Evolutionary conservation across 495 filamentous ascomycete species (phyloP), one percentile per base, ranked within the genome.

Genomic region (Daldinia decipiens): DNA sequence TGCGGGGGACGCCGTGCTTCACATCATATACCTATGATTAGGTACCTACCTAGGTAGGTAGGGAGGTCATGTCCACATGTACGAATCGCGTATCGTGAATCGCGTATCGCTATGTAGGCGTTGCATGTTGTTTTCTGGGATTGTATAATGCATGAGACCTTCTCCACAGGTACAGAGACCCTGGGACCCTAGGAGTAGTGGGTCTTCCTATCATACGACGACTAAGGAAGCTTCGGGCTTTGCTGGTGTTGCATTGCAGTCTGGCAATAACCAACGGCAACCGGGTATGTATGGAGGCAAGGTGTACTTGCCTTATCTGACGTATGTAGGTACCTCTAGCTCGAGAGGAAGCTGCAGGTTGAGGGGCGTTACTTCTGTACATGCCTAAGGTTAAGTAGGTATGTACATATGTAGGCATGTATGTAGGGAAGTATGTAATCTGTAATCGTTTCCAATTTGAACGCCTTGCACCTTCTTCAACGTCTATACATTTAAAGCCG

Each of bases 211-310:
- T 72, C 65, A 72, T 72, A 65, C 70, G 65, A 72, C 70, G 65
- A 67, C 40, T 45, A 27, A 51, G 65, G 34, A 62, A 43, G 47
- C 47, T 5, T 72, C 70, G 70, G 70, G 70, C 70, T 72, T 72
- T 72, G 70, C 64, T 72, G 54, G 64, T 60, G 70, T 72, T 72
- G 61, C 70, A 72, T 72, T 68, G 70, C 70, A 72, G 70, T 59
- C 36, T 65, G 59, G 63, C 27, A 57, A 50, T 67, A 34, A 56
- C 59, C 56, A 64, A 64, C 60, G 27, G 60, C 56, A 53, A 29
- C 60, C 61, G 54, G 70, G 50, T 59, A 58, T 64, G 59, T 36
- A 63, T 55, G 54, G 64, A 24, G 65, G 31, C 4, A 21, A 57
- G 65, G 0, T 9, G 34, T 40, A 67, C 66, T 24, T 47, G 11